Evolutionary conservation across 2,329 filamentous ascomycete species (phyloP), one percentile per base, ranked within the genome.

Genomic region (Neopestalotiopsis sp.): DNA sequence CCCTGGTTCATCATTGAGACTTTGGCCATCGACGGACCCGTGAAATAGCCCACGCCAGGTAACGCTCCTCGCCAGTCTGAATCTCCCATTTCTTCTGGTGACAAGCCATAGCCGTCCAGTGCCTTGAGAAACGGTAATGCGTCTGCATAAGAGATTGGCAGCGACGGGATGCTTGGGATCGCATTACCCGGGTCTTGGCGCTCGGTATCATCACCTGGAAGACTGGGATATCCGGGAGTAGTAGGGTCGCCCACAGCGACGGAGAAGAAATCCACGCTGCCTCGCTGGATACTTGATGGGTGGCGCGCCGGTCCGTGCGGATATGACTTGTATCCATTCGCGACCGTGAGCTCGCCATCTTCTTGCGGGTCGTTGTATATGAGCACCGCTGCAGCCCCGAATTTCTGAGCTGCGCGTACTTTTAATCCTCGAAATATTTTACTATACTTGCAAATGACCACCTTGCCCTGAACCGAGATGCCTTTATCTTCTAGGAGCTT

Each of bases 311-410:
- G 91, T 0, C 92, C 92, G 66, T 91, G 82, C 0, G 92, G 92
- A 76, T 93, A 94, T 1, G 87, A 75, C 69, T 88, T 84, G 74
- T 90, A 84, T 1, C 91, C 91, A 76, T 93, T 90, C 74, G 86
- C 84, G 65, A 90, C 89, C 0, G 89, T 92, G 20, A 91, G 84
- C 13, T 88, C 82, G 17, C 90, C 90, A 78, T 94, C 91, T 75
- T 92, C 90, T 66, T 91, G 90, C 6, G 91, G 91, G 76, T 94
- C 91, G 24, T 83, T 87, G 78, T 92, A 94, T 58, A 94, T 86
- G 52, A 93, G 81, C 3, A 87, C 84, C 10, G 91, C 92, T 58
- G 92, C 82, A 84, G 92, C 91, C 9, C 91, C 91, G 14, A 92
- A 81, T 73, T 93, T 90, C 77, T 92, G 87, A 4, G 92, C 91